Base-by-base conservation (phyloP, 2,329 filamentous ascomycete genomes). In the Amauroascus verrucosus region DNA sequence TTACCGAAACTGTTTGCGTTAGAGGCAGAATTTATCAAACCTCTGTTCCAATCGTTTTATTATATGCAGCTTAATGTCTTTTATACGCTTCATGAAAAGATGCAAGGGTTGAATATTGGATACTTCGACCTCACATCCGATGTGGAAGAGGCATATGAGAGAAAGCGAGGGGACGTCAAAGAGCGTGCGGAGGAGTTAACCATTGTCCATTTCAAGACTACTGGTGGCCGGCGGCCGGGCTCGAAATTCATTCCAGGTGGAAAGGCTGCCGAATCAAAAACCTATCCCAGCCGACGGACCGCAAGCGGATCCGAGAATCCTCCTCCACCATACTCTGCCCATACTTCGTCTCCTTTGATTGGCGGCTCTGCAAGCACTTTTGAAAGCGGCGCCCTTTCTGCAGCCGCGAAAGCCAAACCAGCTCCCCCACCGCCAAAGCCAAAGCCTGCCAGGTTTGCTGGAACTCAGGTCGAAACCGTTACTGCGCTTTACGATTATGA, bases 11-110 rank as follows among this genome's bases (percentile, higher is more conserved):
- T 98, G 9, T 98, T 98, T 70, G 70, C 75, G 6, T 81, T 98
- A 16, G 93, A 98, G 70, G 81, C 84, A 59, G 86, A 97, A 69
- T 97, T 98, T 69, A 98, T 98, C 69, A 84, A 88, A 61, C 93
- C 93, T 2, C 81, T 98, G 6, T 98, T 98, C 77, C 93, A 97
- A 69, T 95, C 88, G 8, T 98, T 98, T 75, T 98, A 98, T 74
- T 98, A 97, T 76, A 98, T 98, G 93, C 93, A 98, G 71, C 81
- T 98, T 60, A 98, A 98, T 70, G 88, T 98, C 60, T 98, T 97
- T 70, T 98, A 98, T 72, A 98, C 93, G 0, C 77, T 98, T 51
- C 93, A 98, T 69, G 91, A 97, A 72, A 88, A 85, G 72, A 98
- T 98, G 93, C 93, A 98, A 73, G 83, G 80, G 60, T 89, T 94